Base-by-base conservation (phyloP, 352 stramenopile species). In the Phytophthora aleatoria region DNA sequence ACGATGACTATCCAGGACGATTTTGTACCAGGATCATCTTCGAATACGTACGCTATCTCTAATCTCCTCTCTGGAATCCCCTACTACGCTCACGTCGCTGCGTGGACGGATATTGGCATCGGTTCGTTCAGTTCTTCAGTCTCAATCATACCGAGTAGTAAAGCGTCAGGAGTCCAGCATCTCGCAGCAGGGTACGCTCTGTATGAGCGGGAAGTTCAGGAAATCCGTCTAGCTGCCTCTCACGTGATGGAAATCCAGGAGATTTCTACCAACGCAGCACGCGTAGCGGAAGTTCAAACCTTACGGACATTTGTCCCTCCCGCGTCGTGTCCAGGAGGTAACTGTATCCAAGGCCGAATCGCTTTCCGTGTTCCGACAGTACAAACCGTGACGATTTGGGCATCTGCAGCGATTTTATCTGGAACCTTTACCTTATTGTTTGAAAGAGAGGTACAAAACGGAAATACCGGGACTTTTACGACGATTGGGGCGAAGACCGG, bases 171-270 rank as follows among this genome's bases (percentile, higher is more conserved):
- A 0, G 81, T 91, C 0, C 72, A 73, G 30, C 82, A 85, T 38
- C 60, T 90, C 9, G 71, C 62, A 3, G 59, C 81, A 5, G 87
- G 83, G 1, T 87, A 89, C 50, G 85, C 85, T 16, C 53, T 93
- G 0, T 73, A 85, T 50, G 61, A 78, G 2, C 81, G 52, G 0
- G 87, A 94, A 64, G 64, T 95, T 5, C 87, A 95, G 48, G 78
- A 90, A 54, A 73, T 95, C 0, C 80, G 85, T 0, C 58, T 89
- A 0, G 87, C 81, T 20, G 87, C 87, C 1, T 81, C 79, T 0
- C 82, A 92, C 43, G 60, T 92, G 33, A 85, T 61, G 0, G 87
- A 95, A 31, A 73, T 95, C n/a, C 87, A 95, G 49, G 62, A 71
- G 20, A 88, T 95, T 36, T 69, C 72, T 9, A 94, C 87, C 4